phyloP scores from a whole-genome alignment of 176 grass and related monocot genomes.

The Aegilops tauschii region DNA sequence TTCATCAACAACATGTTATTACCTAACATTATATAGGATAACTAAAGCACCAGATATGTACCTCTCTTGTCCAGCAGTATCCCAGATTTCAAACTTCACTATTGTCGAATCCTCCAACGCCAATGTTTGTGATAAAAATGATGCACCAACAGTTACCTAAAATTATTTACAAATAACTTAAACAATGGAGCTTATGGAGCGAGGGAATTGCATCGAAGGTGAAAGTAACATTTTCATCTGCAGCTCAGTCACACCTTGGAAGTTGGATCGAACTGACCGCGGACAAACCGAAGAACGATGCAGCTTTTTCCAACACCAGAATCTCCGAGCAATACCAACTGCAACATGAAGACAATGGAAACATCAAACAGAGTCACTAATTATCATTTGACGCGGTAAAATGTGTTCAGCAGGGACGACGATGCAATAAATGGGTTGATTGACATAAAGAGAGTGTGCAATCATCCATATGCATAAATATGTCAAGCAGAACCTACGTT shows the following conservation, averaged over 20 bases:
- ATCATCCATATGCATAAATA: not conserved
- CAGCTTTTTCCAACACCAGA: slow-evolving; percentile 97
- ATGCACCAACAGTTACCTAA: slow-evolving; percentile 91
- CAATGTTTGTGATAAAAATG: slow-evolving; percentile 95
- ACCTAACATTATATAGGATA: not conserved
- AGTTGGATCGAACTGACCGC: slow-evolving; percentile 90
- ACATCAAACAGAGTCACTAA: slow-evolving; percentile 4
- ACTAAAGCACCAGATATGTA: slow-evolving; percentile 16
- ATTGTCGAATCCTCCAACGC: slow-evolving; percentile 82
- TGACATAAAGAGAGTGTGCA: not conserved
- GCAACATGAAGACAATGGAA: slow-evolving; percentile 14
- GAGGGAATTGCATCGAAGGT: slow-evolving; percentile 3
- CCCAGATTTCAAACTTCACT: slow-evolving; percentile 99
- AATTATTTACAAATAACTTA: slow-evolving; percentile 29
- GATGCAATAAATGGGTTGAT: not conserved
- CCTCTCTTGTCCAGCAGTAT: slow-evolving; percentile 98
- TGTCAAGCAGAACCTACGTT: not conserved
- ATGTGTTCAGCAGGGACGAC: not conserved
- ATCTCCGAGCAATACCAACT: slow-evolving; percentile 92
- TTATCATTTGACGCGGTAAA: not conserved
- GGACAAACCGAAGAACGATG: slow-evolving; percentile 97
- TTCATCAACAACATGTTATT: not conserved
- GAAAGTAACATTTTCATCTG: not conserved
- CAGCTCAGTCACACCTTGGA: slow-evolving; percentile 74
- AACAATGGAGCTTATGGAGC: slow-evolving; percentile 13